Base-by-base conservation (phyloP, 495 filamentous ascomycete genomes). In the Aspergillus mulundensis region DNA sequence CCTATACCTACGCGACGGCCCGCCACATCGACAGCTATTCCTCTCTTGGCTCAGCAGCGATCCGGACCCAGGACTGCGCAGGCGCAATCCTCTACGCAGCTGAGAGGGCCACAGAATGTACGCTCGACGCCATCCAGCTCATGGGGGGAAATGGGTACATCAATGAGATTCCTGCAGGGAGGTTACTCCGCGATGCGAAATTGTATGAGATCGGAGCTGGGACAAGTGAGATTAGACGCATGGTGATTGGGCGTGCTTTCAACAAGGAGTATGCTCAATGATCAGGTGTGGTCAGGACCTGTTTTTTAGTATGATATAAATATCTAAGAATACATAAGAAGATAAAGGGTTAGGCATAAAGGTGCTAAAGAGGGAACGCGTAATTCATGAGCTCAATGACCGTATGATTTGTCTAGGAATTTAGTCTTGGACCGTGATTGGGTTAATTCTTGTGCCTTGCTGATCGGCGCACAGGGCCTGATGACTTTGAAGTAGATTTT, bases 191-290 rank as follows among this genome's bases (percentile, higher is more conserved):
- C 49, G 94, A 98, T 76, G 86, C 87, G 14, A 90, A 90, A 63
- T 67, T 98, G 64, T 98, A 98, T 74, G 95, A 97, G 77, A 97
- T 98, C 72, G 94, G 94, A 1, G 94, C 94, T 14, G 94, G 94
- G 12, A 97, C 94, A 8, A 95, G 90, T 57, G 94, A 98, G 77
- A 85, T 98, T 23, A 74, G 94, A 59, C 81, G 92, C 58, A 93
- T 97, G 79, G 92, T 98, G 7, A 95, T 98, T 66, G 94, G 95
- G 24, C 80, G 94, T 57, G 88, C 88, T 0, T 98, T 97, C 59
- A 96, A 97, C 69, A 90, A 87, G 72, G 89, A 95, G 70, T 97
- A 84, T 73, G 82, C 81, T 49, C 70, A 68, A 46, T 49, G 18
- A 28, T 44, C 12, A 4, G 25, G 36, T 46, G 46, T 50, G 25